phyloP scores from a whole-genome alignment of 768 basidiomycete genomes.

The Cystobasidium tubakii region DNA sequence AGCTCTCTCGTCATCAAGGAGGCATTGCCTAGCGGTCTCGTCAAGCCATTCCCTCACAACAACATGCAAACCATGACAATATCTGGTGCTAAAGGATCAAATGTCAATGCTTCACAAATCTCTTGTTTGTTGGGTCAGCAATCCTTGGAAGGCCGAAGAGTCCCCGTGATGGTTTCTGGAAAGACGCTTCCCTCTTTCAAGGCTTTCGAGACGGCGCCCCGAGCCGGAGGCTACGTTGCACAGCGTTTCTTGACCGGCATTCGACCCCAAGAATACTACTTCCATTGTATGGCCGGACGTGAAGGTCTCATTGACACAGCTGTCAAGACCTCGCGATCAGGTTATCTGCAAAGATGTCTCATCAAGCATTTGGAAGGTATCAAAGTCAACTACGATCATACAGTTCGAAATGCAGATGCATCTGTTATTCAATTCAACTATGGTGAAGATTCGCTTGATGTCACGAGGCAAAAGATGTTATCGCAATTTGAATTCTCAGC shows the following conservation, averaged over 20 bases:
- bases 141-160: constrained; percentile 94
- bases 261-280: constrained; percentile 98
- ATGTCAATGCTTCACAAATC: constrained; percentile 94
- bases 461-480: constrained; percentile 93
- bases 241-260: constrained; percentile 98
- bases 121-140: constrained; percentile 98
- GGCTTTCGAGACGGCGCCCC: constrained; percentile 93
- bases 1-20: constrained; percentile 84
- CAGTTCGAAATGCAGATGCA: constrained; percentile 88
- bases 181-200: constrained; percentile 97
- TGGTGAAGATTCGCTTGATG: constrained; percentile 91
- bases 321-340: constrained; percentile 96
- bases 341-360: constrained; percentile 93
- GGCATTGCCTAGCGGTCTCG: constrained; percentile 75
- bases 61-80: constrained; percentile 99
- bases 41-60: constrained; percentile 92
- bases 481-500: constrained; percentile 89
- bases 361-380: constrained; percentile 98
- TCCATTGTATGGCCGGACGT: constrained; percentile 99
- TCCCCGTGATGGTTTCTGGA: constrained; percentile 97
- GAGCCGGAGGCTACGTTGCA: constrained; percentile 95
- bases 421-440: constrained; percentile 94
- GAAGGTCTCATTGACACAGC: constrained; percentile 99
- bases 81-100: constrained; percentile 95
- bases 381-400: constrained; percentile 94